Percentiles rank a stretch among this genome's conserved stretches.
Conservation (phyloP, 208 protist genomes). For the Wallacemonas collosoma region DNA sequence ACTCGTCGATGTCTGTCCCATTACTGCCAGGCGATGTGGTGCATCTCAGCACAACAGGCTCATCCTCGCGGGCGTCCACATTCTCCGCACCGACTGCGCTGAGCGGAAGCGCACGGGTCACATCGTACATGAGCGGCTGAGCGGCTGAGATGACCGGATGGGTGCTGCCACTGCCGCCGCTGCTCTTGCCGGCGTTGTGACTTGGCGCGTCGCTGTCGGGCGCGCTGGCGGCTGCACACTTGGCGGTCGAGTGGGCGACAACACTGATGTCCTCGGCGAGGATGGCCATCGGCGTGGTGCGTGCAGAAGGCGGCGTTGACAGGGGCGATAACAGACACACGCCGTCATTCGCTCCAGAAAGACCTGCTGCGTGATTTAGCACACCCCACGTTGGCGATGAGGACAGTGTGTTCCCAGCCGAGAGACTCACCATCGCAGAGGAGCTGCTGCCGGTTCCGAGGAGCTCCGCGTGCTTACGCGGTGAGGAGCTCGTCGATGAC, state of each 20-base stretch:
- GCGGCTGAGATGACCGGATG: no score
- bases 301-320: neutral
- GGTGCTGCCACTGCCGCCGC: no score
- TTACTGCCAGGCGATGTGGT: neutral
- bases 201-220: no score
- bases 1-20: no score
- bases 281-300: neutral
- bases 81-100: no score
- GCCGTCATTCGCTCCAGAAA: neutral
- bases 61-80: neutral
- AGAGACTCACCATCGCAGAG: slow-evolving; percentile 8
- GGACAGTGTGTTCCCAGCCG: neutral
- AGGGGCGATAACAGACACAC: neutral
- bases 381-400: slow-evolving; percentile 9
- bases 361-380: neutral
- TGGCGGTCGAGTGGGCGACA: neutral
- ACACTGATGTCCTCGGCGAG: neutral
- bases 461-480: neutral
- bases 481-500: neutral
- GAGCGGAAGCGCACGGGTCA: no score
- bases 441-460: slow-evolving; percentile 8
- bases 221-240: neutral
- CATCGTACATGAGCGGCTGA: no score
- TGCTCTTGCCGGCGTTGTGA: no score
- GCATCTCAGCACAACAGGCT: neutral